Evolutionary conservation across 2,329 filamentous ascomycete species (phyloP), one percentile per base, ranked within the genome.

Genomic region (Mycosphaerelloides madeirae): DNA sequence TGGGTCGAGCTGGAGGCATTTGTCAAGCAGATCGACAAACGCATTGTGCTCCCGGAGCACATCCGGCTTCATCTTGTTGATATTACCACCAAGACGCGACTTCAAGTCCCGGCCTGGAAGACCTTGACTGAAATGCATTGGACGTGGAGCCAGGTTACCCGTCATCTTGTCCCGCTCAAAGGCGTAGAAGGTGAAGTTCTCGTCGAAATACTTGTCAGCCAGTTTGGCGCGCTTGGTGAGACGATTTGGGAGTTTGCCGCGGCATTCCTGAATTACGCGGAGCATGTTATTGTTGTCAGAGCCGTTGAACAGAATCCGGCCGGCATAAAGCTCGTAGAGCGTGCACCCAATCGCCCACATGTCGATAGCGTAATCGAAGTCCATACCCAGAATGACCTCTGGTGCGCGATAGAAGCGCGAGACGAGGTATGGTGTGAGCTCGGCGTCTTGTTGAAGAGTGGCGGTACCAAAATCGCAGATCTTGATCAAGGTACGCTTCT

Each of bases 321-420:
- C 93, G 0, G 93, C 97, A 71, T 95, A 97, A 31, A 98, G 75
- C 69, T 98, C 93, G 66, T 95, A 98, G 22, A 97, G 75, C 0
- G 93, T 98, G 69, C 93, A 98, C 29, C 93, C 94, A 54, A 97
- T 88, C 6, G 91, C 94, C 93, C 93, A 98, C 75, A 95, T 87
- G 66, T 98, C 93, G 54, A 97, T 87, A 6, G 85, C 84, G 64
- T 91, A 94, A 64, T 95, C 89, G 65, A 95, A 95, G 8, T 86
- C 85, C 73, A 96, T 90, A n/a, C 93, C 93, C 3, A 98, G 77
- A 50, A 98, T 95, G 62, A 98, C 88, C 70, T 98, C 93, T 2
- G 94, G 93, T 3, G 93, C 93, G 49, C 93, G 85, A 66, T 98
- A 98, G 69, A 97, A 98, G 44, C 94, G 84, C 71, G 89, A 96